These are phyloP conservation scores for Stellera chamaejasme DNA, from an alignment of 345 rosid species.

Conservation along the genomic window DNA sequence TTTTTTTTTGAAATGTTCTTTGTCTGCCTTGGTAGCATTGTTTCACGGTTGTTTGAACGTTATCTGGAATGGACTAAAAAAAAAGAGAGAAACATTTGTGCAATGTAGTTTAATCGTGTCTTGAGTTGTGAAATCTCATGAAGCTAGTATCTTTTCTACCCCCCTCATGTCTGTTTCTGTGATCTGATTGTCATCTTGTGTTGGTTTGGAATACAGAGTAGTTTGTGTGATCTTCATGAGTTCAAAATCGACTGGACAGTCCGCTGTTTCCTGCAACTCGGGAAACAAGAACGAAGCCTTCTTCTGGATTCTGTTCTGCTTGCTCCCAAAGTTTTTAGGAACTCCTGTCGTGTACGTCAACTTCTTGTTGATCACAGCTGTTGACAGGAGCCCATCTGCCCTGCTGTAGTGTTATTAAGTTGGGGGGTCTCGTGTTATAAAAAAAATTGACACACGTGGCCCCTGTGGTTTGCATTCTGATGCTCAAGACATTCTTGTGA, in stretches of 20 bases:
- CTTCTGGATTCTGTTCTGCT: slow-evolving; percentile 75
- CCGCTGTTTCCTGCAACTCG: slow-evolving; percentile 83
- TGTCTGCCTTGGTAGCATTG: too few species aligned
- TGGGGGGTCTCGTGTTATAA: slow-evolving; percentile 17
- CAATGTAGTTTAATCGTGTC: too few species aligned
- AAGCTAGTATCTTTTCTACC: too few species aligned
- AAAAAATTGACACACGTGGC: slow-evolving; percentile 11
- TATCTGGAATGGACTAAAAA: too few species aligned
- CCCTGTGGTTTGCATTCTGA: slow-evolving; percentile 2
- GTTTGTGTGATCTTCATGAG: slow-evolving; percentile 69
- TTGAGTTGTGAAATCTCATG: too few species aligned
- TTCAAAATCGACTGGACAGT: slow-evolving; percentile 56
- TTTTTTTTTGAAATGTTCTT: too few species aligned
- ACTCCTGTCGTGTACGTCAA: slow-evolving; percentile 35
- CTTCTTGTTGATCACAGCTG: slow-evolving; percentile 43
- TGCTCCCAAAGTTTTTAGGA: slow-evolving; percentile 59
- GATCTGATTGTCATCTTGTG: slow-evolving; percentile 2
- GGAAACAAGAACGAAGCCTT: slow-evolving; percentile 81
- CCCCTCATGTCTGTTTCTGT: too few species aligned
- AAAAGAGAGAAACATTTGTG: too few species aligned
- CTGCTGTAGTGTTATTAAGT: slow-evolving; percentile 1
- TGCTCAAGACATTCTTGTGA: slow-evolving; percentile 1
- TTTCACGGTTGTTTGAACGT: too few species aligned
- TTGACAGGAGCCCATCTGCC: slow-evolving; percentile 39
- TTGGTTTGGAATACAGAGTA: slow-evolving; percentile 38